phyloP scores from a whole-genome alignment of 2,329 filamentous ascomycete species.

The Rachicladosporium sp. region DNA sequence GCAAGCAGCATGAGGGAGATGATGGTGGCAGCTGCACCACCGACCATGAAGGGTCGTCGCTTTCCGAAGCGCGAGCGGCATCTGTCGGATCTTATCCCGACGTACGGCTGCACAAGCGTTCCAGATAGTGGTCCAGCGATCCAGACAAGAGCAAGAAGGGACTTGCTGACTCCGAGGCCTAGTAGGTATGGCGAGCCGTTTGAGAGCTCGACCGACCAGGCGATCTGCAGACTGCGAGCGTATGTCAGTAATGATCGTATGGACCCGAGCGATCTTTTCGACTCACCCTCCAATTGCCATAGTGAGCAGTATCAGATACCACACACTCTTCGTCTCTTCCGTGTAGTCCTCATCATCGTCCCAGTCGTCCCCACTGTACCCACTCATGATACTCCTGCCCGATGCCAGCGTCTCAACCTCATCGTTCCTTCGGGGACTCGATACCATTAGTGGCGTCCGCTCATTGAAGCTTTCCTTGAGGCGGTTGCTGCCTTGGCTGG shows the following conservation, averaged over 20 bases:
- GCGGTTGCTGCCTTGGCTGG: too few species aligned
- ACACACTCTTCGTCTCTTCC: slow-evolving; percentile 53
- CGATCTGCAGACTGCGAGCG: slow-evolving; percentile 64
- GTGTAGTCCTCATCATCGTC: slow-evolving; percentile 7
- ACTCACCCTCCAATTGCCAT: slow-evolving; percentile 64
- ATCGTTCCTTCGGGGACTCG: too few species aligned
- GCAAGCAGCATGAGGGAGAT: slow-evolving; percentile 37
- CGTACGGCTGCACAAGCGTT: slow-evolving; percentile 41
- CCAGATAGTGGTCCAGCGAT: slow-evolving; percentile 44
- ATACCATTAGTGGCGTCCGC: too few species aligned
- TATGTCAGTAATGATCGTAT: background rate
- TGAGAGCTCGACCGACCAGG: slow-evolving; percentile 90
- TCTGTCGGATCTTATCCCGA: slow-evolving; percentile 42
- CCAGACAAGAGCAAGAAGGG: slow-evolving; percentile 41
- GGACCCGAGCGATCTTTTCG: too few species aligned
- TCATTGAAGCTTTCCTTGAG: too few species aligned
- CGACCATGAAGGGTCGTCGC: slow-evolving; percentile 40
- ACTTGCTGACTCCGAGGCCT: slow-evolving; percentile 40
- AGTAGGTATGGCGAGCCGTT: slow-evolving; percentile 62
- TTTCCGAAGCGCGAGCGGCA: slow-evolving; percentile 37
- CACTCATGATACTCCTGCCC: too few species aligned
- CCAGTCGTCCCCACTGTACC: too few species aligned
- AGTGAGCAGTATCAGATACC: slow-evolving; percentile 78
- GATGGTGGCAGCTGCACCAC: slow-evolving; percentile 37
- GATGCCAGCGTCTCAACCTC: too few species aligned